Base-by-base conservation (phyloP, 176 grass and related monocot species). In the Oryza longistaminata region DNA sequence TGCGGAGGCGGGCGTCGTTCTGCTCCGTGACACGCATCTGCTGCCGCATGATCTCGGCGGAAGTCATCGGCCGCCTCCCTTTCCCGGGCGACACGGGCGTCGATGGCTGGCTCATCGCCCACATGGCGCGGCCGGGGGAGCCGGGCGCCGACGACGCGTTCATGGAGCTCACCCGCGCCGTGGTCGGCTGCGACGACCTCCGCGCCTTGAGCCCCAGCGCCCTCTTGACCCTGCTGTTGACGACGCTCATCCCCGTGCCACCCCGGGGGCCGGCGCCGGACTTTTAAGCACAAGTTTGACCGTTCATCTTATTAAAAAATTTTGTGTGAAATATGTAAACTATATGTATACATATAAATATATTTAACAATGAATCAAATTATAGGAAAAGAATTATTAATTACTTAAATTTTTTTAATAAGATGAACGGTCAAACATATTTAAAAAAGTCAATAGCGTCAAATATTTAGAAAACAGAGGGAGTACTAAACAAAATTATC, bases 1-100 rank as follows among this genome's bases (percentile, higher is more conserved):
- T 98, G 49, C 93, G 90, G 9, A 98, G 91, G 66, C 89, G 91
- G 13, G 85, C 83, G 66, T 98, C 96, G 61, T 85, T 90, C 65
- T 88, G 86, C 48, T 95, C 93, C 0, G 91, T 62, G 34, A 98
- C 89, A 3, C 93, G 85, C 96, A 98, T 98, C 69, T 98, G 93
- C 78, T 92, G 93, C 49, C 93, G 87, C 93, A 98, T 98, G 79
- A 98, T 98, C 87, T 98, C 96, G 0, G 91, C 91, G 9, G 96
- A 98, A 25, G 96, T 98, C 96, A 98, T 95, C 6, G 93, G 91
- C 9, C 93, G 86, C 82, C 85, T 78, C 7, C 40, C 6, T 78
- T 82, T 89, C 16, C 88, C 90, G 4, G 91, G 91, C 12, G 96
- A 95, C 7, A 66, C 72, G 6, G 71, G 77, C 17, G 29, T 70